Conservation (phyloP, 148 eudicot species). For the Vaccinium macrocarpon region DNA sequence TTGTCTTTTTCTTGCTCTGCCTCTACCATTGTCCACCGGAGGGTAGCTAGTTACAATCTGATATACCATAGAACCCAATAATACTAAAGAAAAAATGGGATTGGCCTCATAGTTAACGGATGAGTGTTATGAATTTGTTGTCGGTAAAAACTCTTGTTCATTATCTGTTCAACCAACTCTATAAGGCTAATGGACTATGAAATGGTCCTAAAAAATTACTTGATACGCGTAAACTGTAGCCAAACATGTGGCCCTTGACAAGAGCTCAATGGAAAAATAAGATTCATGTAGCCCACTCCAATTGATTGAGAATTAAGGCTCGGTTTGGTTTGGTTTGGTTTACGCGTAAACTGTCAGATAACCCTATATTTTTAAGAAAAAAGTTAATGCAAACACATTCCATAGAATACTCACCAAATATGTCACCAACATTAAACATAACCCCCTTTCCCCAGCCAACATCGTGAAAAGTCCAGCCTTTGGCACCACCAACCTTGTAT, state of each 20-base stretch:
- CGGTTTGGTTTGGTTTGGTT: too few species aligned
- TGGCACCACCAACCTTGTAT: constrained; percentile 47
- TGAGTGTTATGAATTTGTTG: background rate
- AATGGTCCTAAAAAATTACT: background rate
- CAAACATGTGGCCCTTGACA: too few species aligned
- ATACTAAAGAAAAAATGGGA: too few species aligned
- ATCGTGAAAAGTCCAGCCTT: constrained; percentile 44
- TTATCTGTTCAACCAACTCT: background rate
- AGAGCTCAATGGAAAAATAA: too few species aligned
- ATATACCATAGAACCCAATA: too few species aligned
- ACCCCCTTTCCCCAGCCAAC: constrained; percentile 47
- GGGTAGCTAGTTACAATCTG: too few species aligned
- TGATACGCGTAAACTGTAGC: background rate
- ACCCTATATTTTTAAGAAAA: background rate
- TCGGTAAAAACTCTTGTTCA: background rate
- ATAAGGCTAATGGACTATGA: background rate
- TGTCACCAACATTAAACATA: constrained; percentile 53
- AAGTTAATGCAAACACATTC: background rate
- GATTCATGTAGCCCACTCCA: too few species aligned
- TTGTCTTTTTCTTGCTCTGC: too few species aligned
- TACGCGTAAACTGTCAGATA: background rate
- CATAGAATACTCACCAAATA: constrained; percentile 34
- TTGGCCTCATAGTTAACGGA: background rate
- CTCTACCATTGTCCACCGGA: too few species aligned
- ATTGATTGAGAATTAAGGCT: too few species aligned